Conservation (phyloP, 2,329 filamentous ascomycete species). For the Tolypocladium endophyticum region DNA sequence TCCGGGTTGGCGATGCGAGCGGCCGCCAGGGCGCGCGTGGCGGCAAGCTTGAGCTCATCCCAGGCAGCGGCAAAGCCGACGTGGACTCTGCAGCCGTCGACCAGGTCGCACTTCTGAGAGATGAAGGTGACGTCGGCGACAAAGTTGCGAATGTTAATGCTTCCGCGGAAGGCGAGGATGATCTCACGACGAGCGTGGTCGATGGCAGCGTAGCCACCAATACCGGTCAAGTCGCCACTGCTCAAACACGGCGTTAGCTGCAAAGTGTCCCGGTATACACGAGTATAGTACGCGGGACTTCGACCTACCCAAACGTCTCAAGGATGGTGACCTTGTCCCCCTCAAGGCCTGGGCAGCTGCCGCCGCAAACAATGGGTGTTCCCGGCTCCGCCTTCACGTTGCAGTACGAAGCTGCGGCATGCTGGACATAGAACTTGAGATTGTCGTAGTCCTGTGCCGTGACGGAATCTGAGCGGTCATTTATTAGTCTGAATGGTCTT, state of each 20-base stretch:
- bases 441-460: slow-evolving; percentile 22
- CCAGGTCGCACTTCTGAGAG: slow-evolving; percentile 17
- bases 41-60: slow-evolving; percentile 35
- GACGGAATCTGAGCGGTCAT: slow-evolving; percentile 6
- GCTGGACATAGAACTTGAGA: slow-evolving; percentile 39
- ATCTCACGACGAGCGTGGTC: slow-evolving; percentile 41
- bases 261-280: too few relatives aligned
- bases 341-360: slow-evolving; percentile 32
- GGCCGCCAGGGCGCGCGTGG: slow-evolving; percentile 30
- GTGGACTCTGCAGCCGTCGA: slow-evolving; percentile 38
- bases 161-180: slow-evolving; percentile 51
- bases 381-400: slow-evolving; percentile 31
- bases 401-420: slow-evolving; percentile 43
- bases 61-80: slow-evolving; percentile 50
- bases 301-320: slow-evolving; percentile 27
- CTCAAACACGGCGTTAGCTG: slow-evolving; percentile 6
- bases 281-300: neutral
- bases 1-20: slow-evolving; percentile 35
- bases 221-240: slow-evolving; percentile 31
- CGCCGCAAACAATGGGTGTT: slow-evolving; percentile 29
- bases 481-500: neutral
- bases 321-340: slow-evolving; percentile 31
- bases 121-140: slow-evolving; percentile 38
- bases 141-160: slow-evolving; percentile 48
- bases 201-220: slow-evolving; percentile 39